phyloP scores from a whole-genome alignment of 2,329 filamentous ascomycete species.

The Clarireedia hainanense region DNA sequence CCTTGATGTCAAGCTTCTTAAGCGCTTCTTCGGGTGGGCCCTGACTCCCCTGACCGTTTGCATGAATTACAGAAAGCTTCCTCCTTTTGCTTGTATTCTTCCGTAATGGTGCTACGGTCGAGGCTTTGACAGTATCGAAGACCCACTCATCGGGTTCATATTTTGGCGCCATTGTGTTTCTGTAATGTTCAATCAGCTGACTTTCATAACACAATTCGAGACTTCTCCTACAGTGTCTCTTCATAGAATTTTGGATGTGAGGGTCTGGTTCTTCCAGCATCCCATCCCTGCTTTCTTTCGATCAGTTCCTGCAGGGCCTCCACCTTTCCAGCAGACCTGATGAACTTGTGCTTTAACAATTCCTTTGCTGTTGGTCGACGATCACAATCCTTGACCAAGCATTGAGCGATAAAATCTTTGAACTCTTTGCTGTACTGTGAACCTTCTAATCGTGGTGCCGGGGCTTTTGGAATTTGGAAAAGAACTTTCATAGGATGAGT shows the following conservation, averaged over 20 bases:
- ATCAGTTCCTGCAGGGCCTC: constrained; percentile 85
- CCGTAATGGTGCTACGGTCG: constrained; percentile 43
- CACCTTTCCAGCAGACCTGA: constrained; percentile 77
- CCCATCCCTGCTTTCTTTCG: constrained; percentile 72
- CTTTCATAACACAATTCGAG: neutral
- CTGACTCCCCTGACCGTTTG: constrained; percentile 30
- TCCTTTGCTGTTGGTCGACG: constrained; percentile 78
- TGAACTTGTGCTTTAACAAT: constrained; percentile 79
- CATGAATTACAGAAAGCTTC: constrained; percentile 49
- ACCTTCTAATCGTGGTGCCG: constrained; percentile 76
- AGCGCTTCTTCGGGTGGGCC: constrained; percentile 47
- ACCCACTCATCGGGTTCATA: constrained; percentile 82
- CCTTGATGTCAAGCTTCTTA: constrained; percentile 52
- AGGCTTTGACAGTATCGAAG: constrained; percentile 81
- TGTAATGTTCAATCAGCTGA: constrained; percentile 20
- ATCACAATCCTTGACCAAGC: constrained; percentile 87
- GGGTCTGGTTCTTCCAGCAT: constrained; percentile 61
- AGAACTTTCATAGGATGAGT: constrained; percentile 92
- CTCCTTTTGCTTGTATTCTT: constrained; percentile 46
- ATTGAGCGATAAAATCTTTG: constrained; percentile 87
- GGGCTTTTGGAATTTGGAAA: constrained; percentile 83
- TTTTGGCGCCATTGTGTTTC: constrained; percentile 56
- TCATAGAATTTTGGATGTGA: constrained; percentile 82
- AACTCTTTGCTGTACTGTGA: constrained; percentile 77
- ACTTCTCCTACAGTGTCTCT: constrained; percentile 63